These are phyloP conservation scores for Kluyveromyces starmeri DNA, from an alignment of 805 yeast genomes.

Conservation along the genomic window DNA sequence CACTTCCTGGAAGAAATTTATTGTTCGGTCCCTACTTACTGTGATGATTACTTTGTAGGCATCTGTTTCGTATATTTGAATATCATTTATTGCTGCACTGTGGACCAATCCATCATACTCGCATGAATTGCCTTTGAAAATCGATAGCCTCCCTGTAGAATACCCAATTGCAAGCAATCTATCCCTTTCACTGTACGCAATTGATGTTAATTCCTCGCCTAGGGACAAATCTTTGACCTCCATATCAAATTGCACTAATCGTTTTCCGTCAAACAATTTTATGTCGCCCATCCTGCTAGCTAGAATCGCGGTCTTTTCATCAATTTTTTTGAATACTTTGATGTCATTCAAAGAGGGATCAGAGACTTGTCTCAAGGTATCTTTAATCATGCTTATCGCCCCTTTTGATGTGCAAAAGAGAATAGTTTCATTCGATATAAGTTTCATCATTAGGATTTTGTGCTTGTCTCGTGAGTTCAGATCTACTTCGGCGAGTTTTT, in stretches of 20 bases:
- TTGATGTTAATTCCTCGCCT: slow-evolving; percentile 27
- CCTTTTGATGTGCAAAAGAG: slow-evolving; percentile 4
- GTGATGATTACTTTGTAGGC: slow-evolving; percentile 32
- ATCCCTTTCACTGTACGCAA: slow-evolving; percentile 28
- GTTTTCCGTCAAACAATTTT: slow-evolving; percentile 22
- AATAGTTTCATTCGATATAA: not conserved
- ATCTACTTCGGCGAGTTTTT: slow-evolving; percentile 1
- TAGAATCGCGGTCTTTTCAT: slow-evolving; percentile 26
- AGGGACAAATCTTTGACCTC: slow-evolving; percentile 17
- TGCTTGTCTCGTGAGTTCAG: not conserved
- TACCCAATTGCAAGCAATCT: slow-evolving; percentile 41
- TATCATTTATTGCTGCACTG: slow-evolving; percentile 42
- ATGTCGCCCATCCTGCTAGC: slow-evolving; percentile 38
- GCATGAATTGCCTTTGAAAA: slow-evolving; percentile 12
- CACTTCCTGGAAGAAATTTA: slow-evolving; percentile 40
- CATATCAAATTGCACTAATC: slow-evolving; percentile 8
- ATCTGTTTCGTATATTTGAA: slow-evolving; percentile 29
- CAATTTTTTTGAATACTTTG: slow-evolving; percentile 32
- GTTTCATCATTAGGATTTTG: slow-evolving; percentile 2
- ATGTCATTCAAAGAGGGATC: slow-evolving; percentile 14
- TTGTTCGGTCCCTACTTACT: slow-evolving; percentile 54
- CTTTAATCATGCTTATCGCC: not conserved
- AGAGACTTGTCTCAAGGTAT: not conserved
- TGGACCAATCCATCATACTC: slow-evolving; percentile 37
- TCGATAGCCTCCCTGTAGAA: slow-evolving; percentile 33